phyloP scores from a whole-genome alignment of 805 yeast genomes.

The Maudiozyma pseudohumilis region DNA sequence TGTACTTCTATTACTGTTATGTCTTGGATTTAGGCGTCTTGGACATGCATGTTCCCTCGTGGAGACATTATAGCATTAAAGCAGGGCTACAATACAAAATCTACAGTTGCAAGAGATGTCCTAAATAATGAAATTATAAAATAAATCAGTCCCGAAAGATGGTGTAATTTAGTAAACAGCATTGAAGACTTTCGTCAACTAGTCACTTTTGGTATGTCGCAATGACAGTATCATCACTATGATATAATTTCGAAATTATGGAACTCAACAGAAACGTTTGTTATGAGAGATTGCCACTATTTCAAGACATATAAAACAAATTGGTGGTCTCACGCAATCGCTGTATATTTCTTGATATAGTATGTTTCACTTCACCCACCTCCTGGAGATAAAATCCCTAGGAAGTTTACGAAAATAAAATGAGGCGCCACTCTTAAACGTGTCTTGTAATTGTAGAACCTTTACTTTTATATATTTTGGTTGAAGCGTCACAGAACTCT shows the following conservation, averaged over 20 bases:
- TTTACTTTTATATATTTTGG: no score
- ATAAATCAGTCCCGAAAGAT: slow-evolving; percentile 34
- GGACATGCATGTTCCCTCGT: neutral
- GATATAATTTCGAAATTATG: slow-evolving; percentile 1
- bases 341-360: neutral
- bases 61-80: neutral
- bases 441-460: no score
- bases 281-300: no score
- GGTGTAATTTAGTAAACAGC: slow-evolving; percentile 32
- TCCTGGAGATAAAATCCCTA: no score
- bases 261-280: no score
- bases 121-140: neutral
- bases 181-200: slow-evolving; percentile 24
- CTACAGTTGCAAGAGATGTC: no score
- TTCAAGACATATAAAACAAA: neutral
- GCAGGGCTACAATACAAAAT: neutral
- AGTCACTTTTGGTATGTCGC: slow-evolving; percentile 29
- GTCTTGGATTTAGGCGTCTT: no score
- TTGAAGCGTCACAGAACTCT: no score
- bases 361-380: no score
- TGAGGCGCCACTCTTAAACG: no score
- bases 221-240: slow-evolving; percentile 31
- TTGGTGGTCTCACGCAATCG: neutral
- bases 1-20: no score
- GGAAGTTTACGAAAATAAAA: no score